phyloP scores from a whole-genome alignment of 148 eudicot genomes.

The Rhododendron williamsianum region DNA sequence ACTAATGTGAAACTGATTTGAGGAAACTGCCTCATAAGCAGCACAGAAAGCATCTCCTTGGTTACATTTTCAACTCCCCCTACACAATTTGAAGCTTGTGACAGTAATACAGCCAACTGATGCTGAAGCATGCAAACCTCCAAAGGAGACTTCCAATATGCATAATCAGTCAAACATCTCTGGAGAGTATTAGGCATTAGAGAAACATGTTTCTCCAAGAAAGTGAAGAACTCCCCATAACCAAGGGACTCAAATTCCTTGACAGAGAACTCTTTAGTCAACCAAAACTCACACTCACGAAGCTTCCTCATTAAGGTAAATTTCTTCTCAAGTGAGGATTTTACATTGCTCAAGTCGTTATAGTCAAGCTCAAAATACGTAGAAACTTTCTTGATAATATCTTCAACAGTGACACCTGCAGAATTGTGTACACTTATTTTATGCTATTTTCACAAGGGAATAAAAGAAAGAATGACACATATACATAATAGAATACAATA shows the following conservation, averaged over 20 bases:
- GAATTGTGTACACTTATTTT: background rate
- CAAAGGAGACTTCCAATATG: constrained; percentile 31
- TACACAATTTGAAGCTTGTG: constrained; percentile 65
- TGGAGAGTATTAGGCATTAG: constrained; percentile 43
- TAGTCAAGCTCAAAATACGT: constrained; percentile 42
- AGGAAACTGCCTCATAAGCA: constrained; percentile 79
- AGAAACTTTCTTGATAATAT: constrained; percentile 45
- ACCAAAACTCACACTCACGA: constrained; percentile 62
- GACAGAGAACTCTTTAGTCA: constrained; percentile 59
- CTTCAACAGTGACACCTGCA: constrained; percentile 56
- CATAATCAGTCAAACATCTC: constrained; percentile 33
- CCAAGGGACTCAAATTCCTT: constrained; percentile 71
- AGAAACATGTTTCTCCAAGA: constrained; percentile 46
- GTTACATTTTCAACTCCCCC: constrained; percentile 50
- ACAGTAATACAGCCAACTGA: constrained; percentile 54
- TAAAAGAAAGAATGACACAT: background rate
- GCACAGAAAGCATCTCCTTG: constrained; percentile 41
- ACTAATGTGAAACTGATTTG: constrained; percentile 41
- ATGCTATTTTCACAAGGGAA: constrained; percentile 10
- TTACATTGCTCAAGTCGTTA: constrained; percentile 20
- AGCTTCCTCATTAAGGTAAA: constrained; percentile 46
- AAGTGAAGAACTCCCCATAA: constrained; percentile 60
- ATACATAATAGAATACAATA: background rate
- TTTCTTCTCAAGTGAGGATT: constrained; percentile 31
- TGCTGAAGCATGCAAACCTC: constrained; percentile 57